phyloP scores from a whole-genome alignment of 169 alveolate species.

The Plasmodium gallinaceum region DNA sequence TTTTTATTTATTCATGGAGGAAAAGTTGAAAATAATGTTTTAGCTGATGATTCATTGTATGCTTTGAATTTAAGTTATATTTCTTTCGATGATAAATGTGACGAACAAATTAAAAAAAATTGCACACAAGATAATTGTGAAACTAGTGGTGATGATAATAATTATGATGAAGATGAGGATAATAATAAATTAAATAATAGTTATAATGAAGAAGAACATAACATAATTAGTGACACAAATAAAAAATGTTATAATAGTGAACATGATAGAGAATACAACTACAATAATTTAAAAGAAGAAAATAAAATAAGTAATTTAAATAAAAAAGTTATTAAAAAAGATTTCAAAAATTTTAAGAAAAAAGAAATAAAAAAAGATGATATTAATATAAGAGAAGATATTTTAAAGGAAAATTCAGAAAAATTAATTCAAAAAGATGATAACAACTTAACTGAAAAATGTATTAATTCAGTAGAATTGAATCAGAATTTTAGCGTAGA shows the following conservation, averaged over 20 bases:
- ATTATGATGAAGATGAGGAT: not conserved
- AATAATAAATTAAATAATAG: not conserved
- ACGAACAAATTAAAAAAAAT: not conserved
- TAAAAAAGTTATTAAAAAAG: constrained; percentile 12
- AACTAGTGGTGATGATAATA: constrained; percentile 1
- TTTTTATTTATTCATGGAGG: constrained; percentile 77
- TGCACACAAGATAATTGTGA: not conserved
- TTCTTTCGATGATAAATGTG: not conserved
- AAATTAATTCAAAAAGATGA: not conserved
- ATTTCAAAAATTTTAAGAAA: not conserved
- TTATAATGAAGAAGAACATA: not conserved
- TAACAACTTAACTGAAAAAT: not conserved
- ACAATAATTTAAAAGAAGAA: not conserved
- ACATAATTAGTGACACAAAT: not conserved
- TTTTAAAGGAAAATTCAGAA: not conserved
- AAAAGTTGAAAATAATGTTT: constrained; percentile 39
- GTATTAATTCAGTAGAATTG: no score
- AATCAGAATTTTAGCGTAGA: not conserved
- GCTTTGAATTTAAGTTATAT: constrained; percentile 49
- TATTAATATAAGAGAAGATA: not conserved
- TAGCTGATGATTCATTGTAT: constrained; percentile 44
- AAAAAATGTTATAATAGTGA: constrained; percentile 2
- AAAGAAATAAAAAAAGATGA: not conserved
- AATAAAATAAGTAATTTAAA: not conserved
- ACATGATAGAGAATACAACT: not conserved